phyloP scores from a whole-genome alignment of 257 asterid genomes.

The Petunia axillaris region DNA sequence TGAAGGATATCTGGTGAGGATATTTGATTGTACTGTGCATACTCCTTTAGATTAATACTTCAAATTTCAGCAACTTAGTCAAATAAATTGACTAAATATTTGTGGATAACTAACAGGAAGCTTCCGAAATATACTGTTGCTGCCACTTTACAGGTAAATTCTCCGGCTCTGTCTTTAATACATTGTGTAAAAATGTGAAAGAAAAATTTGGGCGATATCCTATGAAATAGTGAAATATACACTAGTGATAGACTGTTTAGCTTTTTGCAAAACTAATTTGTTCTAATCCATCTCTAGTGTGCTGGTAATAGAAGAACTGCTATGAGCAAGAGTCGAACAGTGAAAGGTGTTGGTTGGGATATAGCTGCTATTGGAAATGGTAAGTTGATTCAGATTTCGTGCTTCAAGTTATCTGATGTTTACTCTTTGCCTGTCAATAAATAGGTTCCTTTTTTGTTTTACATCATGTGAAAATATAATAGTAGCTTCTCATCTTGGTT shows the following conservation, averaged over 20 bases:
- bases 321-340: constrained; percentile 80
- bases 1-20: constrained; percentile 85
- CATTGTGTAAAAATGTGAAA: background rate
- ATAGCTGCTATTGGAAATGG: constrained; percentile 94
- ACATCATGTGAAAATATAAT: background rate
- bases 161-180: too few species aligned
- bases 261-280: background rate
- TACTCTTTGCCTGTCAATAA: background rate
- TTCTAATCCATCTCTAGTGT: constrained; percentile 51
- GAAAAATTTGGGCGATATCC: background rate
- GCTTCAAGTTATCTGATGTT: background rate
- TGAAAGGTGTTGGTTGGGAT: constrained; percentile 99
- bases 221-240: constrained; percentile 13
- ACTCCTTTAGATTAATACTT: background rate
- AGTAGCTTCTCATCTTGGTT: background rate
- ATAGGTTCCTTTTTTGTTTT: background rate
- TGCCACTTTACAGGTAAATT: constrained; percentile 86
- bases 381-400: constrained; percentile 38
- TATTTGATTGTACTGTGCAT: background rate
- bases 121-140: constrained; percentile 79
- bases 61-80: background rate
- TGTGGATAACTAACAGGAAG: constrained; percentile 53
- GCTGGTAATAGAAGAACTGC: constrained; percentile 99
- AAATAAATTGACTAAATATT: constrained; percentile 23
- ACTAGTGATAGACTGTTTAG: background rate